Conservation (phyloP, 108 stramenopile species). For the Pseudonitzschia pungens region DNA sequence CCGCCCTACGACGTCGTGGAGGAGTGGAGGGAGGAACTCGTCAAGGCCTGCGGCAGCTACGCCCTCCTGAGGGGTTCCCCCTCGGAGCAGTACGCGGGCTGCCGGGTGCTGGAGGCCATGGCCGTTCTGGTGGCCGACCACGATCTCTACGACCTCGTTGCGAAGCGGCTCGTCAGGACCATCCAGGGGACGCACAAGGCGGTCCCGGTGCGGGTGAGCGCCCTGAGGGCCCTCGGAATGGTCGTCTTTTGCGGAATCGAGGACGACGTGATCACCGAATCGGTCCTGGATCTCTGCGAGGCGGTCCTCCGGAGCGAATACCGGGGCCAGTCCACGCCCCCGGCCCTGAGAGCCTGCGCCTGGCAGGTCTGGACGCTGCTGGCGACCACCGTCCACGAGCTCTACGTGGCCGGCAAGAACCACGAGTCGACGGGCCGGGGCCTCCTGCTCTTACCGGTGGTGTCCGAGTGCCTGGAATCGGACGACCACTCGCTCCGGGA, state of each 20-base stretch:
- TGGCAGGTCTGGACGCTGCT: constrained; percentile 83
- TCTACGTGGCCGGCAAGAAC: constrained; percentile 58
- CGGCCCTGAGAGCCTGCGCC: constrained; percentile 60
- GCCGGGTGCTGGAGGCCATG: constrained; percentile 73
- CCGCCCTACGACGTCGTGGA: constrained; percentile 16
- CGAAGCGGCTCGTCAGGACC: constrained; percentile 45
- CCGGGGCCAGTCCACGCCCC: constrained; percentile 56
- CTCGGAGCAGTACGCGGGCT: constrained; percentile 84
- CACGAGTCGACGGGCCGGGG: constrained; percentile 61
- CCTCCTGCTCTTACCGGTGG: constrained; percentile 49
- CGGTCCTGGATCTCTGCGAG: constrained; percentile 72
- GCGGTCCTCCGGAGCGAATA: constrained; percentile 37
- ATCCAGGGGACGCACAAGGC: constrained; percentile 63
- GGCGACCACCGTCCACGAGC: constrained; percentile 60
- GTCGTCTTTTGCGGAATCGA: constrained; percentile 64
- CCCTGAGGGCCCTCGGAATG: constrained; percentile 72
- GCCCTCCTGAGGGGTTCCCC: constrained; percentile 53
- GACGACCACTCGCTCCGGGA: constrained; percentile 42
- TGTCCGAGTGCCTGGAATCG: constrained; percentile 59
- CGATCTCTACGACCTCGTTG: constrained; percentile 51
- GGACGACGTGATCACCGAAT: constrained; percentile 41
- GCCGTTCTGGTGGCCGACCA: constrained; percentile 66
- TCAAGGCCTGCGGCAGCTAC: constrained; percentile 30
- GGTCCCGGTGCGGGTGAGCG: constrained; percentile 64
- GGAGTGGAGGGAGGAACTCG: background rate